Evolutionary conservation across 169 alveolate species (phyloP).

Genomic region (Perkinsus olseni): DNA sequence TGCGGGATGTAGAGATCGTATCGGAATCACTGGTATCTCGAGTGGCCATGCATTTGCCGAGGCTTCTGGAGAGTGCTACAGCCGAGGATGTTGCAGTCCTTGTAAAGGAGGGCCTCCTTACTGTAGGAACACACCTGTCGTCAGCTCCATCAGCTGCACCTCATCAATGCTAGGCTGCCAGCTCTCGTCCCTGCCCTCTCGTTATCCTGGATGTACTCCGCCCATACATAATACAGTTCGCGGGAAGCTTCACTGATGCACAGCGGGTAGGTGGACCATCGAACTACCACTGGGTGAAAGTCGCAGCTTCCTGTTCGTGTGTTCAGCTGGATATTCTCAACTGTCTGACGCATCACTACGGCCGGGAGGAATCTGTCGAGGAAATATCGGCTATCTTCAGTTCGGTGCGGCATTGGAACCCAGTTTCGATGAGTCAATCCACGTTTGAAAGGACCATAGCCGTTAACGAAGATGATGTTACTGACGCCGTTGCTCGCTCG

Average conservation of each 20-base stretch:
- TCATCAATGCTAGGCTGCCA: not conserved
- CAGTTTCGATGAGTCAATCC: no score
- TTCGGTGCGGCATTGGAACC: not conserved
- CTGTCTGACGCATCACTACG: not conserved
- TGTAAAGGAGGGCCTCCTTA: not conserved
- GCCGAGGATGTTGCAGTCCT: not conserved
- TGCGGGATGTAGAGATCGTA: not conserved
- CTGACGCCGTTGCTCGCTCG: no score
- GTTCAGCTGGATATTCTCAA: not conserved
- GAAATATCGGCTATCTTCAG: not conserved
- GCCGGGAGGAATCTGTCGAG: not conserved
- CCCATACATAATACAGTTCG: not conserved
- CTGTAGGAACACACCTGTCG: not conserved
- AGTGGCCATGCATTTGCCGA: not conserved
- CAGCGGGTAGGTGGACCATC: not conserved
- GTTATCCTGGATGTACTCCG: not conserved
- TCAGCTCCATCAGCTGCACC: no score
- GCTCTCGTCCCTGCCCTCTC: not conserved
- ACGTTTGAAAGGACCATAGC: no score
- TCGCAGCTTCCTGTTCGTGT: not conserved
- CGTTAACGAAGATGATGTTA: no score
- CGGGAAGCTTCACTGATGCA: not conserved
- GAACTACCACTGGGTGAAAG: no score
- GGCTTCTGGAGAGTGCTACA: not conserved
- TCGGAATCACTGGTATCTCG: not conserved